A percentile compares a stretch with the other conserved stretches of the same genome.
These are phyloP conservation scores for Phlebiopsis gigantea DNA, from an alignment of 768 basidiomycete species.

Conservation along the genomic window DNA sequence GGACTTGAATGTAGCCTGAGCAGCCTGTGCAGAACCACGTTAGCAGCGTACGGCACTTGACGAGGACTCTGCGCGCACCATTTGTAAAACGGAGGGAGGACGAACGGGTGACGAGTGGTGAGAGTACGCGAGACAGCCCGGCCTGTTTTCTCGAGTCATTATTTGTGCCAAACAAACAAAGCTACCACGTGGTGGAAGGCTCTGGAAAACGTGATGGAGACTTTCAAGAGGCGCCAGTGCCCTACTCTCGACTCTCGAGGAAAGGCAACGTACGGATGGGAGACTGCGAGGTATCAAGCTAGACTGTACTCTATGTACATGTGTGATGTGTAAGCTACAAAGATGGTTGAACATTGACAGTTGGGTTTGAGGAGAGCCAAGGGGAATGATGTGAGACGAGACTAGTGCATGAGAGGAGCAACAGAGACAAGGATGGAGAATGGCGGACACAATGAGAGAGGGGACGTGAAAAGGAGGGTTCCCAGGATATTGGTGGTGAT, in stretches of 20 bases:
- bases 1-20: slow-evolving; percentile 91
- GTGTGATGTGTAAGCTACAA: slow-evolving; percentile 13
- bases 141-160: slow-evolving; percentile 10
- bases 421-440: slow-evolving; percentile 4
- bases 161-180: slow-evolving; percentile 13
- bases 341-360: slow-evolving; percentile 1
- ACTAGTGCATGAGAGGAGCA: slow-evolving; percentile 1
- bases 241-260: not conserved
- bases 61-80: not conserved
- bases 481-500: not conserved
- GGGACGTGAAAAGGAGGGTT: not conserved
- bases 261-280: not conserved
- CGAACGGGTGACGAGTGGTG: slow-evolving; percentile 8
- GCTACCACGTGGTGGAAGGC: slow-evolving; percentile 13
- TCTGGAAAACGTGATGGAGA: slow-evolving; percentile 8
- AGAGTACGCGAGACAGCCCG: slow-evolving; percentile 8
- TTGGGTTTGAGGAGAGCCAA: not conserved
- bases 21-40: slow-evolving; percentile 43
- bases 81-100: slow-evolving; percentile 1
- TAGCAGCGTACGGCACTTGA: not conserved
- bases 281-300: slow-evolving; percentile 14
- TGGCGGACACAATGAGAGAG: not conserved
- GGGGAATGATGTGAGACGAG: not conserved
- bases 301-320: slow-evolving; percentile 16
- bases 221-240: not conserved